Evolutionary conservation across 371 early-diverging fungal genomes (phyloP), one percentile per base, ranked within the genome.

Genomic region (Mortierella sp.): DNA sequence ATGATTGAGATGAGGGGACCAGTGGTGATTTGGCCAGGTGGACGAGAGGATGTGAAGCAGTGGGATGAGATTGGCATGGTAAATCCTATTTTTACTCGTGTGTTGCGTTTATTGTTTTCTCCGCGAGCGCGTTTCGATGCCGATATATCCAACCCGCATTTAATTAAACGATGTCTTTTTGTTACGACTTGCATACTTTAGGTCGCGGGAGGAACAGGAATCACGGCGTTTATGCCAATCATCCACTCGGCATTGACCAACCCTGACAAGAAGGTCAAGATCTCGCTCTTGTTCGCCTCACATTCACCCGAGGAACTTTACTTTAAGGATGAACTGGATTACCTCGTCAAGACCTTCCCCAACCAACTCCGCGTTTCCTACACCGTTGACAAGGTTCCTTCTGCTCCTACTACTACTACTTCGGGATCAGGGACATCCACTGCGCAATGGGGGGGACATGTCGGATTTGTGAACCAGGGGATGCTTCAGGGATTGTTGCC

Each of bases 1-100:
- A 79, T 70, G 75, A 74, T 86, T 59, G 86, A 86, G 73, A 82
- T 86, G 82, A 74, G 86, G 26, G 86, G 86, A 8, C 86, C 86
- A 8, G 75, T 86, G 46, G 19, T 82, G 48, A 79, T 86, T 54
- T 86, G 86, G 86, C 86, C 86, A 1, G 86, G 72, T 6, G 71
- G 79, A 13, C 71, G 46, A 1, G 53, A 76, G 11, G 86, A 86
- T 54, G 61, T 86, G 72, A 77, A 81, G 26, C 64, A 79, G 31
- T 86, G 82, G 82, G 86, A 86, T 34, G 86, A 86, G 59, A 86
- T 86, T 61, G 82, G 86, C 82, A 86, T 86, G 86, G 86, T 86
- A 86, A 40, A 46, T 5, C 2, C 0, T 6, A 5, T 10, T 44
- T 44, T 48, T 40, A n/a, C 24, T 31, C 16, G 13, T n/a, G 0